phyloP scores from a whole-genome alignment of 129 eudicot species.

The sunflower (Helianthus annuus) region HanXRQr2.0-SUNRISE NC_035443.2:70550965-70551464 shows the following conservation, averaged over 20 bases:
- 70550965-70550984: conserved; percentile 89
- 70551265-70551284: too few relatives aligned
- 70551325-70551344: conserved; percentile 6
- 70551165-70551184: conserved; percentile 99
- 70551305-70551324: too few relatives aligned
- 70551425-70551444: conserved; percentile 99
- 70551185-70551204: conserved; percentile 97
- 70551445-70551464: conserved; percentile 92
- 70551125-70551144: conserved; percentile 93
- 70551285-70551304: too few relatives aligned
- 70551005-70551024: background rate
- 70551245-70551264: background rate
- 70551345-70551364: conserved; percentile 8
- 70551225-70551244: background rate
- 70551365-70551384: conserved; percentile 17
- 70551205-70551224: conserved; percentile 81
- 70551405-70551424: conserved; percentile 99
- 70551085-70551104: conserved; percentile 25
- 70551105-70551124: conserved; percentile 81
- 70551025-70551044: conserved; percentile 3
- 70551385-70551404: conserved; percentile 93
- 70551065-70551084: conserved; percentile 10
- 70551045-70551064: conserved; percentile 21
- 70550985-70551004: conserved; percentile 67
- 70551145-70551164: conserved; percentile 92